Evolutionary conservation across 176 grass and related monocot genomes (phyloP).

Genomic region (Aegilops sharonensis): DNA sequence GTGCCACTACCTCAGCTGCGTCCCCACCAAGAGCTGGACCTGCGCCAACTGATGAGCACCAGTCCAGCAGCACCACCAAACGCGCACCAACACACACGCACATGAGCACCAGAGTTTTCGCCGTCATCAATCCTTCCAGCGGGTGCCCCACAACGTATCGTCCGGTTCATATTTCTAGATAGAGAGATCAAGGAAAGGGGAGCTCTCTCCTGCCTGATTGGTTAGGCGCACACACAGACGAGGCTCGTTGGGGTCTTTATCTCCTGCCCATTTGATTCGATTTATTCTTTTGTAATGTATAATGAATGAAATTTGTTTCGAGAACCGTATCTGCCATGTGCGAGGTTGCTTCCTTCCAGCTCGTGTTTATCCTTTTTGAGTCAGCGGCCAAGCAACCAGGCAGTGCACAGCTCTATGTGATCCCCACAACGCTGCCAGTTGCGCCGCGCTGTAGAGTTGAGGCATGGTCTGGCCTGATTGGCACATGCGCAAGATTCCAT

Average conservation of each 20-base stretch:
- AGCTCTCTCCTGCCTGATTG: not conserved
- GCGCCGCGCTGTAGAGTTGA: not conserved
- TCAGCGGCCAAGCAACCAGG: not conserved
- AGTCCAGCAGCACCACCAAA: not conserved
- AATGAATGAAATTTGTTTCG: constrained; percentile 24
- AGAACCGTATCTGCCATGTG: not conserved
- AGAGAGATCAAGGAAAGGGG: constrained; percentile 8
- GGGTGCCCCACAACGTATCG: not conserved
- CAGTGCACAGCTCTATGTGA: not conserved
- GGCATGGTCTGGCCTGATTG: not conserved
- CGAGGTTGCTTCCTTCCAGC: not conserved
- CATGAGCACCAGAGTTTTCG: not conserved
- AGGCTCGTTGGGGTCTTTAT: not conserved
- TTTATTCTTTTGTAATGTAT: constrained; percentile 36
- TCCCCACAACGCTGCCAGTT: not conserved
- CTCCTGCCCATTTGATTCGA: constrained; percentile 44
- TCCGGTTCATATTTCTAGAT: constrained; percentile 33
- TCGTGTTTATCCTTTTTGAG: not conserved
- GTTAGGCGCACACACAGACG: constrained; percentile 10
- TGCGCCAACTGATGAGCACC: constrained; percentile 46
- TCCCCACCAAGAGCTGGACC: constrained; percentile 71
- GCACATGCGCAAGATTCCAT: constrained; percentile 19
- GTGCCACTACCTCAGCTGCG: constrained; percentile 96
- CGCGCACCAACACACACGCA: not conserved
- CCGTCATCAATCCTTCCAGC: not conserved